Percentiles rank a stretch among this genome's conserved stretches.
phyloP scores from a whole-genome alignment of 208 protist genomes.

The Acanthamoeba healyi region DNA sequence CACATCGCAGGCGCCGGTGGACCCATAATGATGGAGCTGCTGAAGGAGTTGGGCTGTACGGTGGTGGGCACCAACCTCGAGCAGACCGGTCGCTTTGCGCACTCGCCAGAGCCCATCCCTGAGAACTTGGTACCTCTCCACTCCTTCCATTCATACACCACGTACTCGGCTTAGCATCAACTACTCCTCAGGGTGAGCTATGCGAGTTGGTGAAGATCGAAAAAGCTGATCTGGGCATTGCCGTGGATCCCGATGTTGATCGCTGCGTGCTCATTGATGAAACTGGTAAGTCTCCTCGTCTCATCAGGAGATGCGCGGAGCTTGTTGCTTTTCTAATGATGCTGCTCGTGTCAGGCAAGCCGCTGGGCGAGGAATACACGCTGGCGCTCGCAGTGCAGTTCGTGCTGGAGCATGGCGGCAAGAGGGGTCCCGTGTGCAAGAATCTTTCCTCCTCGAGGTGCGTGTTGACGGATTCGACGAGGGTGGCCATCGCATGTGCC shows the following conservation, averaged over 20 bases:
- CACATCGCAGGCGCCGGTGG: slow-evolving; percentile 86
- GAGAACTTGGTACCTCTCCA: slow-evolving; percentile 76
- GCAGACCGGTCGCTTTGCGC: slow-evolving; percentile 87
- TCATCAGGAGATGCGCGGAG: too few species aligned
- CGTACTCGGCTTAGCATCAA: too few species aligned
- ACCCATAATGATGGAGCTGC: slow-evolving; percentile 83
- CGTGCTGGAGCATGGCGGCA: slow-evolving; percentile 77
- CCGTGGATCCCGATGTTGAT: slow-evolving; percentile 91
- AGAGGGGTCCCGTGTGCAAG: slow-evolving; percentile 83
- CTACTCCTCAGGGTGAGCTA: slow-evolving; percentile 74
- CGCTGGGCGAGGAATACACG: slow-evolving; percentile 89
- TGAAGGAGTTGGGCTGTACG: slow-evolving; percentile 78
- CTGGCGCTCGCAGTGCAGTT: slow-evolving; percentile 88
- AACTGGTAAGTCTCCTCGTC: slow-evolving; percentile 47
- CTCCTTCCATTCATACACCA: too few species aligned
- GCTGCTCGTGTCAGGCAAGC: not conserved
- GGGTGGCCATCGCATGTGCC: too few species aligned
- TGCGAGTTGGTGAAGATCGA: slow-evolving; percentile 83
- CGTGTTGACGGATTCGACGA: not conserved
- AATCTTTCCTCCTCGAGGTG: slow-evolving; percentile 87
- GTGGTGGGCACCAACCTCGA: slow-evolving; percentile 85
- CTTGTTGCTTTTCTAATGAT: too few species aligned
- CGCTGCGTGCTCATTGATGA: slow-evolving; percentile 89
- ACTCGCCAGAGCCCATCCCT: slow-evolving; percentile 89
- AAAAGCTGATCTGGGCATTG: slow-evolving; percentile 88